Percentiles rank a stretch among this genome's conserved stretches.
These are phyloP conservation scores for Lentinula aciculospora DNA, from an alignment of 768 basidiomycete genomes.

Conservation along the genomic window DNA sequence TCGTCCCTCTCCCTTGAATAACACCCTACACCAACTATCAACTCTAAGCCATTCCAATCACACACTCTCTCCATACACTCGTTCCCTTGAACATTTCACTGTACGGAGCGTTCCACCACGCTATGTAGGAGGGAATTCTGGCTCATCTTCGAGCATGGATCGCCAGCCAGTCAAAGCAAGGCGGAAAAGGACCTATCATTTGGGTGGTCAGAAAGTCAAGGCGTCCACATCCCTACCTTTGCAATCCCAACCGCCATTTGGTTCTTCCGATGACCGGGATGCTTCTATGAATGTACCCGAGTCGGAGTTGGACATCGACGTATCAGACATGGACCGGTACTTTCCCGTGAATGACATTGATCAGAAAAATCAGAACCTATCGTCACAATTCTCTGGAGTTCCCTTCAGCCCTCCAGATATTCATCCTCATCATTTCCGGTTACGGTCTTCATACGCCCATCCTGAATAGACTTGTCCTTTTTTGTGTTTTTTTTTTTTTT, in stretches of 20 bases:
- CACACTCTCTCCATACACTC: slow-evolving; percentile 91
- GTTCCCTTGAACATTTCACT: slow-evolving; percentile 86
- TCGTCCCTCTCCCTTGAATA: slow-evolving; percentile 59
- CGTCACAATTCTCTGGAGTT: not conserved
- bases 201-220: slow-evolving; percentile 37
- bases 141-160: slow-evolving; percentile 30
- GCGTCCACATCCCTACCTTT: slow-evolving; percentile 11
- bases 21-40: slow-evolving; percentile 79
- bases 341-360: slow-evolving; percentile 37
- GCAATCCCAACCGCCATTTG: slow-evolving; percentile 12
- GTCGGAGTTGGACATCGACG: slow-evolving; percentile 55
- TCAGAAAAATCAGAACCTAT: slow-evolving; percentile 9
- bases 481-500: not conserved
- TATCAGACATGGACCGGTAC: slow-evolving; percentile 70
- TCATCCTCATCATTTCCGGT: slow-evolving; percentile 16
- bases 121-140: slow-evolving; percentile 25
- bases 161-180: slow-evolving; percentile 63
- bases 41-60: slow-evolving; percentile 87
- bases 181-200: slow-evolving; percentile 66
- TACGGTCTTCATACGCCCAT: slow-evolving; percentile 15
- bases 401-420: slow-evolving; percentile 10
- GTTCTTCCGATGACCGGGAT: slow-evolving; percentile 17
- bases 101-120: slow-evolving; percentile 83
- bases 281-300: slow-evolving; percentile 15
- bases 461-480: slow-evolving; percentile 10